phyloP scores from a whole-genome alignment of 1,139 yeast genomes.

The Yamadazyma kanchanaburiensis region DNA sequence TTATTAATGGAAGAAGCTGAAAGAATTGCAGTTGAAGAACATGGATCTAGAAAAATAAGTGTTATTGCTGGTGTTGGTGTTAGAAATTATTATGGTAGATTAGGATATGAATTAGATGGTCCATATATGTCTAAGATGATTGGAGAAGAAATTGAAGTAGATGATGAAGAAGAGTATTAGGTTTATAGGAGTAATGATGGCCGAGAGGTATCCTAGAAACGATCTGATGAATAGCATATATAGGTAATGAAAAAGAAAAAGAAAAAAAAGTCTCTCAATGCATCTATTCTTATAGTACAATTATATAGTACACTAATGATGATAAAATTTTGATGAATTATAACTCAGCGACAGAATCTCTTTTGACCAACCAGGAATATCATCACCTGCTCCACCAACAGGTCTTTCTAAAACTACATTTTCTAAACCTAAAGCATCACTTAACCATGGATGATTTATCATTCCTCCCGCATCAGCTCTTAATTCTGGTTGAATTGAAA shows the following conservation, averaged over 20 bases:
- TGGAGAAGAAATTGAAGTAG: slow-evolving; percentile 10
- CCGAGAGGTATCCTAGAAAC: too few species aligned
- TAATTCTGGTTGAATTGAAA: slow-evolving; percentile 60
- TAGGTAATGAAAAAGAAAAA: not conserved
- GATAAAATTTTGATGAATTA: slow-evolving; percentile 8
- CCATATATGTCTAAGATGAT: slow-evolving; percentile 83
- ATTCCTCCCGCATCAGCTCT: slow-evolving; percentile 83
- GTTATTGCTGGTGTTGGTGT: slow-evolving; percentile 98
- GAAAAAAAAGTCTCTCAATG: not conserved
- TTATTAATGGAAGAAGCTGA: slow-evolving; percentile 98
- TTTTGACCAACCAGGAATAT: slow-evolving; percentile 71
- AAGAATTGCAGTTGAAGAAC: slow-evolving; percentile 91
- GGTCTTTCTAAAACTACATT: slow-evolving; percentile 53
- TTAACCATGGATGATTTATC: slow-evolving; percentile 76
- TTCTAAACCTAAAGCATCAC: slow-evolving; percentile 60
- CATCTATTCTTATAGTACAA: too few species aligned
- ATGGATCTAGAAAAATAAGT: slow-evolving; percentile 85
- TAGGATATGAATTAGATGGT: slow-evolving; percentile 91
- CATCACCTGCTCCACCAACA: slow-evolving; percentile 65
- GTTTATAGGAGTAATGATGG: too few species aligned
- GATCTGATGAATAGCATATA: not conserved
- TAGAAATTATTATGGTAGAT: slow-evolving; percentile 86
- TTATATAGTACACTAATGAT: too few species aligned
- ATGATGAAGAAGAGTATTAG: slow-evolving; percentile 10
- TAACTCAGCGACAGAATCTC: slow-evolving; percentile 22